A percentile compares a stretch with the other conserved stretches of the same genome.
These are phyloP conservation scores for Fragaria vesca DNA, from an alignment of 306 rosid species.

Conservation along the genomic window DNA sequence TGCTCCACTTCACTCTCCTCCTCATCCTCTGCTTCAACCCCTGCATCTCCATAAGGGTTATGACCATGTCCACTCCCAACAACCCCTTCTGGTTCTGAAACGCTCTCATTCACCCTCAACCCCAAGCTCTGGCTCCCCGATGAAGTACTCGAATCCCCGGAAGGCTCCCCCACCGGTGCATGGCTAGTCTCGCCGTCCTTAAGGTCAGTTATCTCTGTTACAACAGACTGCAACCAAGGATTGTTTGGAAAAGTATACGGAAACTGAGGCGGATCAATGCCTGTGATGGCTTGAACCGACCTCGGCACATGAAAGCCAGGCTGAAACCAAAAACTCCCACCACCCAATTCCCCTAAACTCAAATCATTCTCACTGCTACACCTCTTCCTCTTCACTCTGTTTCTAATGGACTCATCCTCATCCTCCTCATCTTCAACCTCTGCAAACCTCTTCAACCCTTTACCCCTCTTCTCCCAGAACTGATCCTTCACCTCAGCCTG, in stretches of 20 bases:
- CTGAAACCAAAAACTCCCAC: constrained; percentile 63
- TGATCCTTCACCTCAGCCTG: constrained; percentile 43
- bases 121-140: constrained; percentile 64
- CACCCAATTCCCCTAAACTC: constrained; percentile 54
- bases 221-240: constrained; percentile 67
- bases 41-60: constrained; percentile 43
- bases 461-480: constrained; percentile 52
- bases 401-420: constrained; percentile 43
- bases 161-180: constrained; percentile 39
- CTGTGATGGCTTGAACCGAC: constrained; percentile 14
- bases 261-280: constrained; percentile 38
- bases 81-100: constrained; percentile 60
- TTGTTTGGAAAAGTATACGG: constrained; percentile 57
- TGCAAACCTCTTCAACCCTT: constrained; percentile 74
- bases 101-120: constrained; percentile 51
- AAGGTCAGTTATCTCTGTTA: constrained; percentile 61
- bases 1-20: constrained; percentile 52
- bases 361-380: constrained; percentile 35
- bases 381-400: constrained; percentile 75
- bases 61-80: constrained; percentile 62
- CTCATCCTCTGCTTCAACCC: constrained; percentile 51
- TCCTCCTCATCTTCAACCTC: constrained; percentile 45
- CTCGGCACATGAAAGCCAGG: constrained; percentile 28
- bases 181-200: constrained; percentile 53
- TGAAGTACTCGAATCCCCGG: constrained; percentile 59